Evolutionary conservation across 345 rosid genomes (phyloP).

Genomic region (Pistacia vera): DNA sequence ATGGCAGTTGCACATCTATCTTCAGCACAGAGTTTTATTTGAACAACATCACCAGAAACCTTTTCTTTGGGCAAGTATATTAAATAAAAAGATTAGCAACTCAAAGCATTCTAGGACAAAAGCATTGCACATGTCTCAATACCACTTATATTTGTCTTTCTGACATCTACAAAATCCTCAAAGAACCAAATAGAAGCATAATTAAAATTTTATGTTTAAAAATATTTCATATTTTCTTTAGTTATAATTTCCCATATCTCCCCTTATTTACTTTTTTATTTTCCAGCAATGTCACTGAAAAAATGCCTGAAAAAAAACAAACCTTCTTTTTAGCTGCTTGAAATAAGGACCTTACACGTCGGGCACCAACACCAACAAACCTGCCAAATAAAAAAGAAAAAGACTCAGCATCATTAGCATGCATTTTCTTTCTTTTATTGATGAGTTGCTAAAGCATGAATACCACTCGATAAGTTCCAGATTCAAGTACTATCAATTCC

Average conservation of each 20-base stretch:
- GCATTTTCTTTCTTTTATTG: no score
- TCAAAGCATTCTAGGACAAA: background rate
- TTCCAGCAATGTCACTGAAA: background rate
- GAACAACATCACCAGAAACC: background rate
- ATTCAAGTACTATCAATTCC: background rate
- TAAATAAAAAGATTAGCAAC: background rate
- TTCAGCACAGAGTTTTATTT: background rate
- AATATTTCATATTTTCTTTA: background rate
- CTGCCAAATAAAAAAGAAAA: slow-evolving; percentile 42
- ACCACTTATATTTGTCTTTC: background rate
- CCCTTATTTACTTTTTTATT: background rate
- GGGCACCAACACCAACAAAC: slow-evolving; percentile 99
- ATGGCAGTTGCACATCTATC: background rate
- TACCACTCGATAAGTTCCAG: background rate
- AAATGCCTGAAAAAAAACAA: slow-evolving; percentile 6
- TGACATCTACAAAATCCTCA: background rate
- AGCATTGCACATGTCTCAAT: background rate
- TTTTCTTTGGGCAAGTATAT: background rate
- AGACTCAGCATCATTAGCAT: slow-evolving; percentile 1
- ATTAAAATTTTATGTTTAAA: background rate
- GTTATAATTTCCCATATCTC: background rate
- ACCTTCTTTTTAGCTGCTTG: slow-evolving; percentile 99
- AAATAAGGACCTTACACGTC: slow-evolving; percentile 93
- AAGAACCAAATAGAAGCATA: background rate
- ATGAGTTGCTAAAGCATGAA: background rate